Conservation (phyloP, 2,329 filamentous ascomycete species). For the Stagonosporopsis tanaceti region DNA sequence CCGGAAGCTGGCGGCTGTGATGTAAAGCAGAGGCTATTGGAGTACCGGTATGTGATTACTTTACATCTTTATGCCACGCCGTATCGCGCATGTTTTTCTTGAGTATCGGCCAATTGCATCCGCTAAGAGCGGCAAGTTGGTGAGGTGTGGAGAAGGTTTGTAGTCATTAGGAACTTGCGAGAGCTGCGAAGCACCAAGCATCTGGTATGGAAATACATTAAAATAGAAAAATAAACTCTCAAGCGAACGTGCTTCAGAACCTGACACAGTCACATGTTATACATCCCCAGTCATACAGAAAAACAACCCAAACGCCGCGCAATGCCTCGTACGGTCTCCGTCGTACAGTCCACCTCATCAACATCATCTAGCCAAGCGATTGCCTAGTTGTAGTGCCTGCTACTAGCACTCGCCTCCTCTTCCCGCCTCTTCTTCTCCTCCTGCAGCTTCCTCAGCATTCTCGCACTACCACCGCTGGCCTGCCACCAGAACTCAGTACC, state of each 20-base stretch:
- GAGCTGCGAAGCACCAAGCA: background rate
- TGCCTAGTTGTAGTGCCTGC: constrained; percentile 38
- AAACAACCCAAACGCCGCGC: constrained; percentile 18
- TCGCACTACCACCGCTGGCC: constrained; percentile 75
- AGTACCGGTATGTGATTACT: background rate
- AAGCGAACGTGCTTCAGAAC: background rate
- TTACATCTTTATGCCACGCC: background rate
- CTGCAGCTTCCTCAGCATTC: constrained; percentile 54
- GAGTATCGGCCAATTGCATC: background rate
- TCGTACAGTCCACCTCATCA: background rate
- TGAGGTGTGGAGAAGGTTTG: background rate
- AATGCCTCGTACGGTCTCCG: constrained; percentile 17
- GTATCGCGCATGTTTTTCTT: background rate
- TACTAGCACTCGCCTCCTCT: constrained; percentile 32
- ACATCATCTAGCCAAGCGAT: background rate
- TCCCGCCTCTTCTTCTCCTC: constrained; percentile 40
- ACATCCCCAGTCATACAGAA: constrained; percentile 11
- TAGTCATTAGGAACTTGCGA: constrained; percentile 2
- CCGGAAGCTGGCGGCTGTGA: background rate
- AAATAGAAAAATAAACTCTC: background rate
- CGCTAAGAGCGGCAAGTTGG: background rate
- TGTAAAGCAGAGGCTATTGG: background rate
- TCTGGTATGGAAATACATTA: background rate
- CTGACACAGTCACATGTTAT: constrained; percentile 1
- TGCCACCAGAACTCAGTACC: constrained; percentile 94